phyloP scores from a whole-genome alignment of 352 stramenopile species.

The Phytophthora uliginosa region DNA sequence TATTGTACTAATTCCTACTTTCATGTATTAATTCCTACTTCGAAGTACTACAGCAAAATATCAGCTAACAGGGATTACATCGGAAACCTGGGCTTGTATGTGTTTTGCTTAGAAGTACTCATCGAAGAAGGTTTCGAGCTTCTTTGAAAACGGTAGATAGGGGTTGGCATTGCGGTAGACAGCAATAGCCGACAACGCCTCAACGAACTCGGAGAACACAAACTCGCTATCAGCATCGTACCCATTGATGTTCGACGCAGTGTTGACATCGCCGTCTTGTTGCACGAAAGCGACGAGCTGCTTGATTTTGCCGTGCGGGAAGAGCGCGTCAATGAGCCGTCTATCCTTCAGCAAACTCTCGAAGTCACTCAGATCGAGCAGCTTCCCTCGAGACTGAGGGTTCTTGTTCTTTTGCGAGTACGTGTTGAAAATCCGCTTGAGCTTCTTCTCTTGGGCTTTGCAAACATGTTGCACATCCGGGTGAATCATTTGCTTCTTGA shows the following conservation, averaged over 20 bases:
- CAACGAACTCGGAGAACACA: conserved; percentile 84
- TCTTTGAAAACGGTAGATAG: conserved; percentile 80
- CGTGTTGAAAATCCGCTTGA: conserved; percentile 77
- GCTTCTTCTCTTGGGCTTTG: conserved; percentile 80
- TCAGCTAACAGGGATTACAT: no score
- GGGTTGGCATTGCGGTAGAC: conserved; percentile 85
- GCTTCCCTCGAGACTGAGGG: conserved; percentile 69
- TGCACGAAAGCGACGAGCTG: conserved; percentile 83
- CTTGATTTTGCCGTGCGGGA: conserved; percentile 80
- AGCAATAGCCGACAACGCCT: conserved; percentile 75
- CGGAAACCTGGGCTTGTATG: no score
- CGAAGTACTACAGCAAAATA: no score
- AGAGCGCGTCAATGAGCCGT: conserved; percentile 75
- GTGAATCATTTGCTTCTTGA: conserved; percentile 89
- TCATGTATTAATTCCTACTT: no score
- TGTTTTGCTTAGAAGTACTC: conserved; percentile 64
- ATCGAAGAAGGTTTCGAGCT: conserved; percentile 81
- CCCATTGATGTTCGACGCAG: conserved; percentile 48
- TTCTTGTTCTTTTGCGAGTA: conserved; percentile 87
- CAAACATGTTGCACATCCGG: conserved; percentile 81
- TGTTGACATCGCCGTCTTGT: conserved; percentile 72
- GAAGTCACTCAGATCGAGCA: conserved; percentile 81
- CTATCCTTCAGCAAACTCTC: conserved; percentile 79
- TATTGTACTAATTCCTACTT: no score
- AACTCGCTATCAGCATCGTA: conserved; percentile 80